These are phyloP conservation scores for Nepenthes gracilis DNA, from an alignment of 148 eudicot genomes.

Conservation along the genomic window DNA sequence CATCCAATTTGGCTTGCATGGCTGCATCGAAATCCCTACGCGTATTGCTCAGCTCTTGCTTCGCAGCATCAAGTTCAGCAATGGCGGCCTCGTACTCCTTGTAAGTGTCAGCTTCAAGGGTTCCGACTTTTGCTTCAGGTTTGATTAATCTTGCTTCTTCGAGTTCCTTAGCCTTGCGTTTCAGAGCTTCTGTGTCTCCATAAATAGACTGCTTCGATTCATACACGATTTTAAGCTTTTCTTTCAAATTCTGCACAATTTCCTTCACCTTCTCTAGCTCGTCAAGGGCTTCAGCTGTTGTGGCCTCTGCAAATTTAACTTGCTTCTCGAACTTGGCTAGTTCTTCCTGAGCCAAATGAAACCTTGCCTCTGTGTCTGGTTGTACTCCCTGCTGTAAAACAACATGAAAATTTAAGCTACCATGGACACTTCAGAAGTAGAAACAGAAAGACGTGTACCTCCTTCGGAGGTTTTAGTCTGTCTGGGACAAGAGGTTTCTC, in stretches of 20 bases:
- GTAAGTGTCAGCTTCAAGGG: constrained; percentile 18
- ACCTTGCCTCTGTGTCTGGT: constrained; percentile 66
- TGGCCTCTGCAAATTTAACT: constrained; percentile 37
- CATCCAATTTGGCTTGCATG: constrained; percentile 32
- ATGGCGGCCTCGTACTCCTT: constrained; percentile 45
- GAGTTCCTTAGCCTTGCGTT: constrained; percentile 31
- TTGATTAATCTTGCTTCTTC: constrained; percentile 34
- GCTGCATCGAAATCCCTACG: constrained; percentile 52
- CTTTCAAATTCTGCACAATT: constrained; percentile 43
- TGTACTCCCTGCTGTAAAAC: constrained; percentile 27
- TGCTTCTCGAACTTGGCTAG: constrained; percentile 53
- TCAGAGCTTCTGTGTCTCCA: constrained; percentile 55
- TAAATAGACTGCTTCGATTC: constrained; percentile 53
- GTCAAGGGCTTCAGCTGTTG: constrained; percentile 42
- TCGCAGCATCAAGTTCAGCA: constrained; percentile 49
- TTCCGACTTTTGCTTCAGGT: constrained; percentile 13
- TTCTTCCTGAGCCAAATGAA: constrained; percentile 48
- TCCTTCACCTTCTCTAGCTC: constrained; percentile 54
- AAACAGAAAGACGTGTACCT: constrained; percentile 20
- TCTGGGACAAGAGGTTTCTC: background rate
- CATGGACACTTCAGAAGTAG: background rate
- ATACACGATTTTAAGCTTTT: constrained; percentile 37
- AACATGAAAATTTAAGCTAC: background rate
- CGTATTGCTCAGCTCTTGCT: constrained; percentile 59
- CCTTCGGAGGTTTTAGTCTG: constrained; percentile 23